phyloP scores from a whole-genome alignment of 805 yeast species.

The Yarrowia divulgata region DNA sequence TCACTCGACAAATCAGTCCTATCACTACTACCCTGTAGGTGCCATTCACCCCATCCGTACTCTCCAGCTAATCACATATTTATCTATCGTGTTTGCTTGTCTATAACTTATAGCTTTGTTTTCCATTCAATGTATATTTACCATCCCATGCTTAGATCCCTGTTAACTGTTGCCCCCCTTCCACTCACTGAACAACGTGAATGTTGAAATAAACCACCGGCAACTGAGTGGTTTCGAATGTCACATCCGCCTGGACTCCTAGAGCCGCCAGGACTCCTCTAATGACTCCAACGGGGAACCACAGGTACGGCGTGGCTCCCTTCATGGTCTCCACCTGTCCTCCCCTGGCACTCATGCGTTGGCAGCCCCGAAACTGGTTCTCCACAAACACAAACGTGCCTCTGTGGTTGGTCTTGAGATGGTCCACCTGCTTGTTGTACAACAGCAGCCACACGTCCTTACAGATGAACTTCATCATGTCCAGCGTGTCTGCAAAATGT shows the following conservation, averaged over 20 bases:
- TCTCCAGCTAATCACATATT: not conserved
- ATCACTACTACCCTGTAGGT: no score
- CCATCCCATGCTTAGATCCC: not conserved
- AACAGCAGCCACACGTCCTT: constrained; percentile 87
- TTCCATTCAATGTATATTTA: constrained; percentile 20
- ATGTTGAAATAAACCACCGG: constrained; percentile 79
- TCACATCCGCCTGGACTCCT: constrained; percentile 70
- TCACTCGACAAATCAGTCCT: no score
- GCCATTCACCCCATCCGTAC: no score
- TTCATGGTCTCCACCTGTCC: constrained; percentile 49
- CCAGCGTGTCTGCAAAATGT: constrained; percentile 64
- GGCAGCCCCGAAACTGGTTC: constrained; percentile 62
- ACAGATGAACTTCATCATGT: constrained; percentile 90
- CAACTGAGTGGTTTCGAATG: constrained; percentile 65
- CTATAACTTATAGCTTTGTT: constrained; percentile 12
- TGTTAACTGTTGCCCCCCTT: not conserved
- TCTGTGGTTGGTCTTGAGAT: constrained; percentile 88
- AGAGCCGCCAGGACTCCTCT: constrained; percentile 73
- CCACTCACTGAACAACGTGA: constrained; percentile 51
- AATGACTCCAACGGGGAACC: constrained; percentile 79
- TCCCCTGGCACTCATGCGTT: constrained; percentile 54
- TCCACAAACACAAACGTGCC: constrained; percentile 84
- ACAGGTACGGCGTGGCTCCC: constrained; percentile 58
- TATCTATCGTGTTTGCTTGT: not conserved
- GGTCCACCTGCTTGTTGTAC: constrained; percentile 88